Evolutionary conservation across 306 rosid genomes (phyloP).

Genomic region (Cajanus cajan): DNA sequence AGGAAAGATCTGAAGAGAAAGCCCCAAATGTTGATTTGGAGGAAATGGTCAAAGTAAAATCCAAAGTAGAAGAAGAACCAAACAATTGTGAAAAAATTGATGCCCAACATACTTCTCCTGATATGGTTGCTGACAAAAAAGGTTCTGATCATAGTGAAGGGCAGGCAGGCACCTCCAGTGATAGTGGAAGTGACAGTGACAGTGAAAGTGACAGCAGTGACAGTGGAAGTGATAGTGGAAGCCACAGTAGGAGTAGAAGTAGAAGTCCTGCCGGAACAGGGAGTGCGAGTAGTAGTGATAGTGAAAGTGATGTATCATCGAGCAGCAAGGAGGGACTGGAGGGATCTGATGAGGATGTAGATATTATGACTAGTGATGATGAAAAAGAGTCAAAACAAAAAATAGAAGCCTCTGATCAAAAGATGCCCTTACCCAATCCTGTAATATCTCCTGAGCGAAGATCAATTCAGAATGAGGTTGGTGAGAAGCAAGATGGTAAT

Average conservation of each 20-base stretch:
- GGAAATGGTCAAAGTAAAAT: slow-evolving; percentile 43
- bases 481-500: slow-evolving; percentile 68
- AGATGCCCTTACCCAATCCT: slow-evolving; percentile 45
- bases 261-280: slow-evolving; percentile 71
- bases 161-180: slow-evolving; percentile 75
- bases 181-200: slow-evolving; percentile 83
- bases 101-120: slow-evolving; percentile 60
- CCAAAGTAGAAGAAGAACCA: slow-evolving; percentile 55
- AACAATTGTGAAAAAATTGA: slow-evolving; percentile 50
- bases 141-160: slow-evolving; percentile 69
- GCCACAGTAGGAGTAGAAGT: slow-evolving; percentile 81
- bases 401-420: slow-evolving; percentile 52
- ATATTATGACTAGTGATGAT: slow-evolving; percentile 97
- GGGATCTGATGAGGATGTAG: slow-evolving; percentile 94
- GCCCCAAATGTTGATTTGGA: slow-evolving; percentile 47
- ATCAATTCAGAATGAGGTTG: slow-evolving; percentile 47
- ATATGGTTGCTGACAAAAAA: slow-evolving; percentile 57
- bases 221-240: slow-evolving; percentile 85
- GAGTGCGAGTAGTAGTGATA: slow-evolving; percentile 89
- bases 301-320: slow-evolving; percentile 89
- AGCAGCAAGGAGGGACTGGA: slow-evolving; percentile 67
- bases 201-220: slow-evolving; percentile 91
- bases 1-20: slow-evolving; percentile 52
- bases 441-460: slow-evolving; percentile 58
- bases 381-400: slow-evolving; percentile 73